Percentiles rank a stretch among this genome's conserved stretches.
Conservation (phyloP, 306 rosid genomes). For the Lathyrus aphaca region DNA sequence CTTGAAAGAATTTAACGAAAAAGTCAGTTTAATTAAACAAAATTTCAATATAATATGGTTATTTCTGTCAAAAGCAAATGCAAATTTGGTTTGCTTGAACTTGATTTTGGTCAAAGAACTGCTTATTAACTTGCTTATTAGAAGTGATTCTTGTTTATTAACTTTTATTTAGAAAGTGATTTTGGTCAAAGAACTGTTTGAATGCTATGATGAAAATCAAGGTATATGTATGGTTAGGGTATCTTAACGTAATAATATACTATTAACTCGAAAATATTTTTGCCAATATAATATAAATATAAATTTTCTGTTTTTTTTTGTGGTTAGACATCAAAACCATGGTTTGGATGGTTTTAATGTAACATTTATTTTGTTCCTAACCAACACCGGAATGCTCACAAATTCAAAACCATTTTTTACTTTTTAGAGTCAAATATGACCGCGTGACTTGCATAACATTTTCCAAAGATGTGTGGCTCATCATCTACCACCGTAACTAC, state of each 20-base stretch:
- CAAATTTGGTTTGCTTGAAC: constrained; percentile 13
- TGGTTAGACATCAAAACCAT: constrained; percentile 25
- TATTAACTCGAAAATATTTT: background rate
- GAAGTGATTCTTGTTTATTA: background rate
- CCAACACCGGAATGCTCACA: background rate
- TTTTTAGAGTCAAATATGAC: background rate
- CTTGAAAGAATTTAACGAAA: constrained; percentile 8
- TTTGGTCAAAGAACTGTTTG: background rate
- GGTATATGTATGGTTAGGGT: background rate
- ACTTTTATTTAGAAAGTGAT: constrained; percentile 5
- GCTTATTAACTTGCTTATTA: background rate
- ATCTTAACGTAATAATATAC: background rate
- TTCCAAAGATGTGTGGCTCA: background rate
- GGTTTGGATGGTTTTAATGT: background rate
- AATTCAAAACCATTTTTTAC: background rate
- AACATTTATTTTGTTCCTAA: background rate
- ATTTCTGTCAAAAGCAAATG: constrained; percentile 4
- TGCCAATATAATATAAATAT: background rate
- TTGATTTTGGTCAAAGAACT: too few species aligned
- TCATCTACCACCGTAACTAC: constrained; percentile 17
- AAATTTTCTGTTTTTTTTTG: background rate
- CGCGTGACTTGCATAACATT: background rate
- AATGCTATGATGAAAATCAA: background rate
- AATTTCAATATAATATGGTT: background rate
- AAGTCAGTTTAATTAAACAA: constrained; percentile 1